Evolutionary conservation across 306 rosid species (phyloP).

Genomic region (Dalbergia oliveri): DNA sequence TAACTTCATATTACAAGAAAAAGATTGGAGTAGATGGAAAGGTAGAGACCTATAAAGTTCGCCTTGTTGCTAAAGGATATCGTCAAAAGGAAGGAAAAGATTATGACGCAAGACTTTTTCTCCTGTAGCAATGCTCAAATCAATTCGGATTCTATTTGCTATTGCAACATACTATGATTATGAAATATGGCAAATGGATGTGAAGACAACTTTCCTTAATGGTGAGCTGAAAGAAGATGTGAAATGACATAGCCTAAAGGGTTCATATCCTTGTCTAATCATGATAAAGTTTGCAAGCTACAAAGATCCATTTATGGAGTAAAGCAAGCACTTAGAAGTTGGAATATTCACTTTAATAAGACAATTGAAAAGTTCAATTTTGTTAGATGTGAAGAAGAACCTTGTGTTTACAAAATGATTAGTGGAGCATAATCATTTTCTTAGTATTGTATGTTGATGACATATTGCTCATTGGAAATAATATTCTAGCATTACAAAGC

Average conservation of each 20-base stretch:
- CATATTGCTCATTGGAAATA: too few relatives aligned
- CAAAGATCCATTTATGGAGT: background rate
- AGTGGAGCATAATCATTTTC: background rate
- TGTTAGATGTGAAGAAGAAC: background rate
- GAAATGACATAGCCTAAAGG: background rate
- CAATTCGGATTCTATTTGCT: background rate
- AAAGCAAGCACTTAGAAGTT: background rate
- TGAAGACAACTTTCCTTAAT: background rate
- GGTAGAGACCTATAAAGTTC: background rate
- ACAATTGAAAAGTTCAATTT: too few relatives aligned
- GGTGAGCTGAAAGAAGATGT: background rate
- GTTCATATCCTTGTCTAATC: background rate
- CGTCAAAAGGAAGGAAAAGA: background rate
- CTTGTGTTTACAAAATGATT: background rate
- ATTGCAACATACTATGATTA: background rate
- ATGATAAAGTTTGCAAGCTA: background rate
- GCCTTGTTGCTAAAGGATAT: too few relatives aligned
- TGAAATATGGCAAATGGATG: background rate
- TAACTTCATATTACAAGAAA: too few relatives aligned
- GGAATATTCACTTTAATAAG: background rate
- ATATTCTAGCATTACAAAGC: too few relatives aligned
- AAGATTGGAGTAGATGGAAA: background rate
- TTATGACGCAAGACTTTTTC: background rate
- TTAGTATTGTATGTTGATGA: background rate
- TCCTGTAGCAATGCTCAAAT: background rate